Evolutionary conservation across 2,329 filamentous ascomycete species (phyloP).

Genomic region (Verticillium albo-atrum): DNA sequence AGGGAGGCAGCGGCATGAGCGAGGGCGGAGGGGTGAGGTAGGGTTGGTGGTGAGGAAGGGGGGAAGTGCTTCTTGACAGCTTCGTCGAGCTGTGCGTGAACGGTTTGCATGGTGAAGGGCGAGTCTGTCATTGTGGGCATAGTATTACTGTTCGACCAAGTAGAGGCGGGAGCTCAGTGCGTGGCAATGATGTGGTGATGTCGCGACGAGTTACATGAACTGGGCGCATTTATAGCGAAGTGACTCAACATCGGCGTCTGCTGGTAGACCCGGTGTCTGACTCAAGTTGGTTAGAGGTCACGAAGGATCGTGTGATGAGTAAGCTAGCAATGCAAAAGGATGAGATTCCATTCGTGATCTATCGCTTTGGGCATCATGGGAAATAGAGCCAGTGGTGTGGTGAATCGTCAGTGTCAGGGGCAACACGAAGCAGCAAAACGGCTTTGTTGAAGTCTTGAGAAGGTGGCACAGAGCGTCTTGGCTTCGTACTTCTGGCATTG

Average conservation of each 20-base stretch:
- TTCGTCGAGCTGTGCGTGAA: constrained; percentile 8
- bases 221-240: not conserved
- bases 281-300: not conserved
- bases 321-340: not conserved
- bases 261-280: not conserved
- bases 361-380: too few species aligned
- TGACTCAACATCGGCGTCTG: not conserved
- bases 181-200: not conserved
- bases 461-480: too few species aligned
- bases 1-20: constrained; percentile 34
- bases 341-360: too few species aligned
- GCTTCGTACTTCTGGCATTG: too few species aligned
- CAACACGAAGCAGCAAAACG: too few species aligned
- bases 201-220: not conserved
- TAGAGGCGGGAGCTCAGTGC: not conserved
- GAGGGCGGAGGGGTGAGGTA: constrained; percentile 31
- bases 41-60: constrained; percentile 23
- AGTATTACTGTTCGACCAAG: not conserved
- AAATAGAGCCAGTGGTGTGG: too few species aligned
- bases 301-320: not conserved
- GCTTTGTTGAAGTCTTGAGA: too few species aligned
- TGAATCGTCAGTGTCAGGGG: too few species aligned
- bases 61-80: constrained; percentile 3
- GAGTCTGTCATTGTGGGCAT: not conserved
- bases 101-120: not conserved